Evolutionary conservation across 345 rosid species (phyloP).

Genomic region (Carallia brachiata): DNA sequence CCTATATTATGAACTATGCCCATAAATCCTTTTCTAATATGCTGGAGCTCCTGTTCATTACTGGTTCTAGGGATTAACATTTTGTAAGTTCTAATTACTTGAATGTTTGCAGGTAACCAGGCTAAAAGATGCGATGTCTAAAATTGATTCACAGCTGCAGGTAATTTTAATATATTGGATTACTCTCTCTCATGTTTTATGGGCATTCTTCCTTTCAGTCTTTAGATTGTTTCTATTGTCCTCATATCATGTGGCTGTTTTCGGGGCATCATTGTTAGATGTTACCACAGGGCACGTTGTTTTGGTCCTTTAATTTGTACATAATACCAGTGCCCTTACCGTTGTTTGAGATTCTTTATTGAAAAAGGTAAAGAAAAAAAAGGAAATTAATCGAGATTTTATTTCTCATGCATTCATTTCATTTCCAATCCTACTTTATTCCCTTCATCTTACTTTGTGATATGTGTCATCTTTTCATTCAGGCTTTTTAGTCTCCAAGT

Average conservation of each 20-base stretch:
- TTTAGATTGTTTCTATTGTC: neutral
- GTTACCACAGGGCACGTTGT: neutral
- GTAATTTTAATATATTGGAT: constrained; percentile 33
- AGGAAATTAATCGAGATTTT: too few species aligned
- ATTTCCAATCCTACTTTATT: too few species aligned
- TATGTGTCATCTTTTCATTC: too few species aligned
- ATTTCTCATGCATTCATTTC: too few species aligned
- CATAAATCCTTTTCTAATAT: constrained; percentile 2
- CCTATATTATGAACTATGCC: neutral
- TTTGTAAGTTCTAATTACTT: constrained; percentile 10
- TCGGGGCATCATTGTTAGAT: neutral
- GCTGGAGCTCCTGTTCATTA: neutral
- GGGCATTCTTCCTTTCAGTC: neutral
- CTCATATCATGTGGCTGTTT: neutral
- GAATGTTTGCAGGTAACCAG: constrained; percentile 57
- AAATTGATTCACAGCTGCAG: constrained; percentile 76
- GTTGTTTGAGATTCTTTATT: too few species aligned
- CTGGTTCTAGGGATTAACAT: constrained; percentile 6
- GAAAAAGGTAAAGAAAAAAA: too few species aligned
- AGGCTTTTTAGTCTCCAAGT: too few species aligned
- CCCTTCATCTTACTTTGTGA: too few species aligned
- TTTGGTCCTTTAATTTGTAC: neutral
- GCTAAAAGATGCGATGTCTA: constrained; percentile 87
- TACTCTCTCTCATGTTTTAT: neutral
- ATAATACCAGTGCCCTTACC: too few species aligned